Conservation (phyloP, 2,329 filamentous ascomycete genomes). For the Elsinoe ampelina region DNA sequence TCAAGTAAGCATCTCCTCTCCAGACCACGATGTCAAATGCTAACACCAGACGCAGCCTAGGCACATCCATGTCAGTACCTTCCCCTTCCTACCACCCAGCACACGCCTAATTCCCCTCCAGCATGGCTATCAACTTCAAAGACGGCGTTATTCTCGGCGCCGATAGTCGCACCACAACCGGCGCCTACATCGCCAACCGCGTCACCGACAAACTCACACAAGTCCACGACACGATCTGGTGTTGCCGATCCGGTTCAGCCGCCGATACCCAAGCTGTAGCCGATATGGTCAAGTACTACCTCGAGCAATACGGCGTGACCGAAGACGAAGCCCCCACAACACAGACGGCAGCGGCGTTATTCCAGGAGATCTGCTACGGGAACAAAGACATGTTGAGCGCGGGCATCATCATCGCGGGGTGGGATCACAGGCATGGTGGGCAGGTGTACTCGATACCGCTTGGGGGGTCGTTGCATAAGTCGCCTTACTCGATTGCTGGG, state of each 20-base stretch:
- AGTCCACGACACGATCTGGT: constrained; percentile 99
- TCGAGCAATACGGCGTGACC: constrained; percentile 82
- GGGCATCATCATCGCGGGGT: constrained; percentile 96
- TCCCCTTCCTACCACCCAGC: constrained; percentile 19
- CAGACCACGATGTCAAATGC: constrained; percentile 12
- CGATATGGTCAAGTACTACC: constrained; percentile 94
- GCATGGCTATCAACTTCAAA: constrained; percentile 99
- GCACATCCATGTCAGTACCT: constrained; percentile 80
- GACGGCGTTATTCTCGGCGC: constrained; percentile 96
- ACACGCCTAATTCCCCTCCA: constrained; percentile 33
- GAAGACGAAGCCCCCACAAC: constrained; percentile 88
- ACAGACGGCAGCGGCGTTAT: constrained; percentile 87
- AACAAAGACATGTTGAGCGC: constrained; percentile 94
- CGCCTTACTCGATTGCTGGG: constrained; percentile 87
- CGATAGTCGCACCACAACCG: constrained; percentile 94
- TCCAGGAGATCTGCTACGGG: constrained; percentile 95
- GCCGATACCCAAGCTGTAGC: constrained; percentile 97
- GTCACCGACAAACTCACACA: constrained; percentile 98
- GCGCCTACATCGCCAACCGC: constrained; percentile 96
- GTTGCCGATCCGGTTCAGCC: constrained; percentile 93
- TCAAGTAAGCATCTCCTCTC: constrained; percentile 63
- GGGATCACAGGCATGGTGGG: constrained; percentile 87
- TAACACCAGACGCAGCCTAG: constrained; percentile 53
- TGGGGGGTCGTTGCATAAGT: constrained; percentile 95
- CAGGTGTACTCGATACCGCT: constrained; percentile 97